A percentile compares a stretch with the other conserved stretches of the same genome.
phyloP scores from a whole-genome alignment of 1,139 yeast species.

The Suhomyces yuchorum region DNA sequence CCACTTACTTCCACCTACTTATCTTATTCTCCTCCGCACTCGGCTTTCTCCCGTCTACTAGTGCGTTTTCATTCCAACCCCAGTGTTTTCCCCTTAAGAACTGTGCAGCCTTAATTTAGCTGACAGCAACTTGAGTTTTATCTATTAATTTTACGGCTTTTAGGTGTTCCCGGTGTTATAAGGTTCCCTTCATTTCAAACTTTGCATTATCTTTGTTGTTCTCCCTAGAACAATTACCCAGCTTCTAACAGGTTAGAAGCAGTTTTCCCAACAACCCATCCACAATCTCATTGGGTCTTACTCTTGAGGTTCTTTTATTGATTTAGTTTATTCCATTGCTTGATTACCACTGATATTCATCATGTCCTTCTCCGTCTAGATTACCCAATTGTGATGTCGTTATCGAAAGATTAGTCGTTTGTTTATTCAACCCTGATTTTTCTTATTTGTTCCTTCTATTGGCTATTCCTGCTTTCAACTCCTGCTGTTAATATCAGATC shows the following conservation, averaged over 20 bases:
- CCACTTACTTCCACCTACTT: not conserved
- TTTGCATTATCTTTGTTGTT: constrained; percentile 4
- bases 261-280: not conserved
- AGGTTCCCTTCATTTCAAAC: constrained; percentile 7
- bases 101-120: not conserved
- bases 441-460: constrained; percentile 10
- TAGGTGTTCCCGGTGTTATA: constrained; percentile 8
- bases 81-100: not conserved
- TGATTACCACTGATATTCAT: constrained; percentile 1
- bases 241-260: constrained; percentile 11
- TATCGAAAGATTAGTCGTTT: constrained; percentile 5
- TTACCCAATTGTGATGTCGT: constrained; percentile 3
- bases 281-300: not conserved
- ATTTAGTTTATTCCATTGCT: not conserved
- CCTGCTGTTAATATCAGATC: not conserved
- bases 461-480: constrained; percentile 10
- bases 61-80: not conserved
- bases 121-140: not conserved
- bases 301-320: not conserved
- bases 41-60: not conserved
- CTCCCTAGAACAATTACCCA: not conserved
- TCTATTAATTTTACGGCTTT: constrained; percentile 1
- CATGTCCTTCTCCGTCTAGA: constrained; percentile 4
- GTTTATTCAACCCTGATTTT: constrained; percentile 1
- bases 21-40: not conserved